Conservation (phyloP, 2,329 filamentous ascomycete species). For the Aureobasidium sp. region DNA sequence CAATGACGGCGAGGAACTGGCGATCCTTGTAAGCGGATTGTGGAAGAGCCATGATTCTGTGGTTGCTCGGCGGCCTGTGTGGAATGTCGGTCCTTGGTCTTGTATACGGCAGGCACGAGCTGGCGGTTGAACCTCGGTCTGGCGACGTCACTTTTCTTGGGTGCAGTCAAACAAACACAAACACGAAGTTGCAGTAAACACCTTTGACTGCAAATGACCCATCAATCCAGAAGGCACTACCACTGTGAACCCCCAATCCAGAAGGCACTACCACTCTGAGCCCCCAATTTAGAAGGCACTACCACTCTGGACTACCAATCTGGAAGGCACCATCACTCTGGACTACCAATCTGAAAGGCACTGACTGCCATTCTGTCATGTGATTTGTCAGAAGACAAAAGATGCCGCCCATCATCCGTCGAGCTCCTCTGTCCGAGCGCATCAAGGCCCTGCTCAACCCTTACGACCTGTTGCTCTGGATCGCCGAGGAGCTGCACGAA, state of each 20-base stretch:
- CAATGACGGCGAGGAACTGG: slow-evolving; percentile 95
- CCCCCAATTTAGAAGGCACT: too few species aligned
- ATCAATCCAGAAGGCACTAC: too few species aligned
- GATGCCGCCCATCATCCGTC: slow-evolving; percentile 77
- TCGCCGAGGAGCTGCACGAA: slow-evolving; percentile 87
- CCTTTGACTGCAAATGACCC: too few species aligned
- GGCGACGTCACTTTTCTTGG: neutral
- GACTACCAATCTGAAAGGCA: neutral
- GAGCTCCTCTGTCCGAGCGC: slow-evolving; percentile 70
- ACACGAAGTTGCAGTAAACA: too few species aligned
- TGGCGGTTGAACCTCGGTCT: slow-evolving; percentile 1
- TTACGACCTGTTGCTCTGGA: slow-evolving; percentile 81
- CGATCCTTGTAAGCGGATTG: slow-evolving; percentile 64
- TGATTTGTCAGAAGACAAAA: too few species aligned
- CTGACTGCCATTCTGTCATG: neutral
- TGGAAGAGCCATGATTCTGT: slow-evolving; percentile 50
- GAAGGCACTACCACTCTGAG: too few species aligned
- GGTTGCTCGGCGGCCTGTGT: neutral
- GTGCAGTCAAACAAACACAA: neutral
- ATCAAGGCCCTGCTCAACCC: slow-evolving; percentile 75
- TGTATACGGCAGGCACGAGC: neutral
- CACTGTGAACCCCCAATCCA: too few species aligned
- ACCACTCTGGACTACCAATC: too few species aligned
- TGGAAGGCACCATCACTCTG: too few species aligned
- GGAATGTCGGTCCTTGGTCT: neutral